Evolutionary conservation across 208 protist genomes (phyloP).

Genomic region (Leishmania lainsoni): DNA sequence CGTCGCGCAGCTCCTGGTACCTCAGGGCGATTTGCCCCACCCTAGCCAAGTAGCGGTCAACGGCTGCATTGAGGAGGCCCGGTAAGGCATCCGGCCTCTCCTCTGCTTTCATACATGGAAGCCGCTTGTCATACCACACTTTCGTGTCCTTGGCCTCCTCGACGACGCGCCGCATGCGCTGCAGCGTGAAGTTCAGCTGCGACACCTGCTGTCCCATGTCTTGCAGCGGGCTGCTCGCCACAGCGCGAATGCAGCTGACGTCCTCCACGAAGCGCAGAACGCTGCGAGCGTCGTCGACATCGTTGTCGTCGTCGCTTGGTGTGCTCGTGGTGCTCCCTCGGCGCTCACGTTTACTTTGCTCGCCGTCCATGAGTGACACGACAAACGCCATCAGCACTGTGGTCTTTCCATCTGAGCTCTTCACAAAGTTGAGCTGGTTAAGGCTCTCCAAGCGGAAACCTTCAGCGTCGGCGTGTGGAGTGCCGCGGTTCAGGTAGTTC

Average conservation of each 20-base stretch:
- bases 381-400: conserved; percentile 73
- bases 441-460: conserved; percentile 80
- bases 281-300: conserved; percentile 8
- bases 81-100: conserved; percentile 48
- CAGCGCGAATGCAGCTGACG: conserved; percentile 41
- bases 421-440: conserved; percentile 70
- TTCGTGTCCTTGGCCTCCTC: conserved; percentile 55
- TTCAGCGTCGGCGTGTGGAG: conserved; percentile 55
- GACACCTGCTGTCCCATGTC: conserved; percentile 66
- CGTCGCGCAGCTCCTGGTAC: conserved; percentile 66
- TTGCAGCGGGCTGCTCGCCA: conserved; percentile 44
- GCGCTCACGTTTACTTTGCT: not conserved
- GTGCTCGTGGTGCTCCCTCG: not conserved
- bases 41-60: conserved; percentile 36
- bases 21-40: conserved; percentile 60
- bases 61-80: conserved; percentile 27
- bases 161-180: conserved; percentile 72
- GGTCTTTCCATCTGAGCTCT: conserved; percentile 75
- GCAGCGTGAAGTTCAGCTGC: conserved; percentile 67
- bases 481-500: conserved; percentile 79
- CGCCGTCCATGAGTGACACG: conserved; percentile 44
- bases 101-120: conserved; percentile 26
- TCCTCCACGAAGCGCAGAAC: conserved; percentile 61
- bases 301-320: not conserved
- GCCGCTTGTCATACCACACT: conserved; percentile 44